phyloP scores from a whole-genome alignment of 257 asterid species.

The Datura wrightii region DNA sequence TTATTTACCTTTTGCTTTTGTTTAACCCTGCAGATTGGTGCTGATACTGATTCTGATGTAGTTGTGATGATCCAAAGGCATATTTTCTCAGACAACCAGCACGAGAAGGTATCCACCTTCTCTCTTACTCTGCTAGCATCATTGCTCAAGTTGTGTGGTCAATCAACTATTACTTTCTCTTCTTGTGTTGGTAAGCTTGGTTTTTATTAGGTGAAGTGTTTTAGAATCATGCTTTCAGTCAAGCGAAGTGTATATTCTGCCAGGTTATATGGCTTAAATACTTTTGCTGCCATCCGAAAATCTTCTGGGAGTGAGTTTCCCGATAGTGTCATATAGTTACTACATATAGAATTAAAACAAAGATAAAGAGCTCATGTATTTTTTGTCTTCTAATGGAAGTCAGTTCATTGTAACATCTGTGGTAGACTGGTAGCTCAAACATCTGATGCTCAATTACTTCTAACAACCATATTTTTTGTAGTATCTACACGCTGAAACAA shows the following conservation, averaged over 20 bases:
- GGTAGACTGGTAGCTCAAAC: neutral
- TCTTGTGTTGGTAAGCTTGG: constrained; percentile 23
- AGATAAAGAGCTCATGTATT: neutral
- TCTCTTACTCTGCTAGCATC: constrained; percentile 13
- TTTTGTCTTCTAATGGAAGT: neutral
- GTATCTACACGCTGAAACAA: neutral
- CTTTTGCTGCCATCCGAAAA: neutral
- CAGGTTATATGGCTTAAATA: neutral
- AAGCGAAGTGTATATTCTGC: neutral
- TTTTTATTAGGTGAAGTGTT: constrained; percentile 3
- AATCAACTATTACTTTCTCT: constrained; percentile 20
- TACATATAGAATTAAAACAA: constrained; percentile 20
- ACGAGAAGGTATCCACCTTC: constrained; percentile 66
- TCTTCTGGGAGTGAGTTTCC: constrained; percentile 11
- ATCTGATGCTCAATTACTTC: neutral
- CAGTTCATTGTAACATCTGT: neutral
- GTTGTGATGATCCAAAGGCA: constrained; percentile 66
- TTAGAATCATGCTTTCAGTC: neutral
- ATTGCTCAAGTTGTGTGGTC: neutral
- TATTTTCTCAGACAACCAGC: constrained; percentile 73
- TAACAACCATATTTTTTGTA: neutral
- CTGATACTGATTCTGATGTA: constrained; percentile 57
- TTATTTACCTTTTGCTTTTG: constrained; percentile 17
- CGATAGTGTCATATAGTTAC: neutral
- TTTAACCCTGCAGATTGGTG: constrained; percentile 58